Base-by-base conservation (phyloP, 2,329 filamentous ascomycete genomes). In the Sarocladiaceae sp. region DNA sequence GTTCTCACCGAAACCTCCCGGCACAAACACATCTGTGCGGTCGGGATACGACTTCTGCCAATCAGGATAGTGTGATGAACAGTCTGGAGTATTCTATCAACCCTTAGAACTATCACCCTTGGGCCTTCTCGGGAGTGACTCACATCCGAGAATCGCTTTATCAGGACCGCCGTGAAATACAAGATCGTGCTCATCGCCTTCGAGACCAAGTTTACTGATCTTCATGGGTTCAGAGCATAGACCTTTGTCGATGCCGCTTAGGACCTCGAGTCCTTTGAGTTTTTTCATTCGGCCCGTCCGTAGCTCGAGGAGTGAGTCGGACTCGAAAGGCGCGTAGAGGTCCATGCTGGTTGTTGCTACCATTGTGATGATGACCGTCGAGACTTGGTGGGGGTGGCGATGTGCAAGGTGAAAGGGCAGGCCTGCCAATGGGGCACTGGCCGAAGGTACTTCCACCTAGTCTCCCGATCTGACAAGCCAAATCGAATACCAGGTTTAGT, bases 1-100 rank as follows among this genome's bases (percentile, higher is more conserved):
- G 52, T 84, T 84, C 61, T 84, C 80, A 6, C 80, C 80, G 50
- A 83, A 84, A 0, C 69, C 78, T 2, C 80, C 80, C 0, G 72
- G 69, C 4, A 65, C 60, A 51, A 83, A 83, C 3, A 66, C 63
- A 2, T 69, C 62, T 1, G 70, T 67, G 1, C 69, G 70, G 0
- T 65, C 57, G 0, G 79, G 79, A 42, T 74, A 70, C 31, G 78
- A 74, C 2, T 58, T 48, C 13, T 59, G 64, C 80, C 80, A 83
- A 15, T 59, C 52, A 0, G 64, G 51, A 53, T 84, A 84, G 56
- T 84, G 80, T 0, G 68, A 62, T 5, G 71, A 71, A 58, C 75
- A 82, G 53, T 83, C 82, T 72, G 63, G 44, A 34, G 4, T 34
- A 31, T 37, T 16, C 23, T 24, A 19, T 42, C 24, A 42, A 12